Conservation (phyloP, 148 eudicot species). For the Rhododendron ovatum region DNA sequence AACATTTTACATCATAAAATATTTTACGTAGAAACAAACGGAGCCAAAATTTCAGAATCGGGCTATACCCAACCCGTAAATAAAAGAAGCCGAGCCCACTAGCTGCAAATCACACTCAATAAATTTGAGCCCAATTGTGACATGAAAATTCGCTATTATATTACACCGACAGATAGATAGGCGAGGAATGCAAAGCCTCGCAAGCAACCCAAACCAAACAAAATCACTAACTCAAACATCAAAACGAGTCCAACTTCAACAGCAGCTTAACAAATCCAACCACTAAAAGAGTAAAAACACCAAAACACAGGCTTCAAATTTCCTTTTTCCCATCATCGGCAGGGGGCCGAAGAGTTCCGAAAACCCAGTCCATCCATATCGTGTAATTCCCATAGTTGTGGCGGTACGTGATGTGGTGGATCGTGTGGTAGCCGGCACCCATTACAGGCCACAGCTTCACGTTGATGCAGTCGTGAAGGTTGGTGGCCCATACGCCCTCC, state of each 20-base stretch:
- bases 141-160: too few relatives aligned
- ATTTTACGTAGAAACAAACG: too few relatives aligned
- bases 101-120: too few relatives aligned
- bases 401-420: constrained; percentile 87
- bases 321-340: constrained; percentile 43
- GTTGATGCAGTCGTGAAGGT: constrained; percentile 83
- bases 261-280: neutral
- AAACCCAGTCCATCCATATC: constrained; percentile 91
- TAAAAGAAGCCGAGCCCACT: too few relatives aligned
- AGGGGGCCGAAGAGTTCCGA: constrained; percentile 77
- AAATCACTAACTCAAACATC: neutral
- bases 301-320: constrained; percentile 9
- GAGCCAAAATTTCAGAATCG: too few relatives aligned
- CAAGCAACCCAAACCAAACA: neutral
- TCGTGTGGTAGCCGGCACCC: constrained; percentile 97
- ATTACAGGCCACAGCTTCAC: constrained; percentile 84
- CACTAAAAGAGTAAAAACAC: neutral
- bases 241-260: neutral
- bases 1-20: too few relatives aligned
- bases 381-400: constrained; percentile 93
- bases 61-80: too few relatives aligned
- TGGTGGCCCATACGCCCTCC: constrained; percentile 84
- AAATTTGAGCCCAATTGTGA: too few relatives aligned
- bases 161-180: neutral
- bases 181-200: neutral